Base-by-base conservation (phyloP, 2,329 filamentous ascomycete genomes). In the Phyllosticta citribraziliensis region DNA sequence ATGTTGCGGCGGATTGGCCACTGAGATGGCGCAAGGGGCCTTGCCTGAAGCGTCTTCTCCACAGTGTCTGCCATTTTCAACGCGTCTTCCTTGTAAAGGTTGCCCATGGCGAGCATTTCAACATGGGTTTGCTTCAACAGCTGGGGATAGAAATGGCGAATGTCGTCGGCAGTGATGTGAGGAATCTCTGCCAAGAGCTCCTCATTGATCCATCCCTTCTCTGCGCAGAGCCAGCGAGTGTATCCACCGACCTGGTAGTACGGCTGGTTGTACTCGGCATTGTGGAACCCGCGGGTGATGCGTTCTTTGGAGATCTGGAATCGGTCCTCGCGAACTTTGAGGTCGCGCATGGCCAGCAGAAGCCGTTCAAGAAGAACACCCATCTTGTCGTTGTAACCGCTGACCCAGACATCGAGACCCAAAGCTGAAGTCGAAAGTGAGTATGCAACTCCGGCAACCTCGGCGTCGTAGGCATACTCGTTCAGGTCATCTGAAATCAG, bases 311-410 rank as follows among this genome's bases (percentile, higher is more conserved):
- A 84, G 66, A 97, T 91, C 56, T 88, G 84, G 70, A 97, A 99
- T 1, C 94, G 85, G 61, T 95, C 91, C n/a, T 89, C 83, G 64
- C 86, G 88, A 66, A 97, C 82, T 47, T 91, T 84, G 5, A 97
- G 79, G 67, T 96, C 89, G 57, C 89, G 85, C 82, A 97, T 89
- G 10, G 88, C 91, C 12, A 85, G 76, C 25, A 96, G 78, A 3
- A 97, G 89, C 71, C 96, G 94, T 70, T 97, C 91, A 55, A 99
- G 76, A 24, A 99, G 81, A 0, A 97, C 91, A 0, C 88, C 80
- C 69, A 99, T 85, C 78, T 99, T 99, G 74, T 99, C 94, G 67
- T 97, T 99, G 77, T 97, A 99, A 0, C 94, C 94, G 27, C 85
- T 87, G 3, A 97, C 83, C 14, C 88, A 85, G 51, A 97, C 78